Conservation (phyloP, 768 basidiomycete species). For the Hypholoma sublateritium region DNA sequence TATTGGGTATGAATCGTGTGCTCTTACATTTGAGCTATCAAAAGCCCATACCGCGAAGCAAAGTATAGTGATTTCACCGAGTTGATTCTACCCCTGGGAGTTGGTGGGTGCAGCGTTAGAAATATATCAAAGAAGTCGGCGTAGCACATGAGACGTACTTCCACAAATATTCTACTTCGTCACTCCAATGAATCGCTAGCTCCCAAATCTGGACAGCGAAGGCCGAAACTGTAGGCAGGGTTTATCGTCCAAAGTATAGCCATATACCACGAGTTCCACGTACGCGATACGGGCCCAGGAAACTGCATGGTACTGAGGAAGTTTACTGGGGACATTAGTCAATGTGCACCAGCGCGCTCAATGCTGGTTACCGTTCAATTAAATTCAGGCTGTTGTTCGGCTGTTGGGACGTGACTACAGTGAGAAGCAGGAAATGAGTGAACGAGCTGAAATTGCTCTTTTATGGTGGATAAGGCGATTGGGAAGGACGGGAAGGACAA, state of each 20-base stretch:
- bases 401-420: no score
- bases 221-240: slow-evolving; percentile 15
- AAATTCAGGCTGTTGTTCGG: no score
- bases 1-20: background rate
- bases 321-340: no score
- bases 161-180: slow-evolving; percentile 23
- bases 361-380: no score
- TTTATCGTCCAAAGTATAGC: background rate
- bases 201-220: slow-evolving; percentile 21
- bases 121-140: background rate
- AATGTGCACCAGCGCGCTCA: no score
- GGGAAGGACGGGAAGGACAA: no score
- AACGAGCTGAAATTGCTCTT: no score
- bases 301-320: no score
- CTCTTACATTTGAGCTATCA: slow-evolving; percentile 20
- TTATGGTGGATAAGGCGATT: no score
- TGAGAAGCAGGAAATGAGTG: no score
- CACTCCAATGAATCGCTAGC: slow-evolving; percentile 9
- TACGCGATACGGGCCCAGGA: background rate
- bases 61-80: slow-evolving; percentile 17
- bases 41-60: slow-evolving; percentile 16
- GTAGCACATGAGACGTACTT: slow-evolving; percentile 5
- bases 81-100: slow-evolving; percentile 10
- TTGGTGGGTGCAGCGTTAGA: no score
- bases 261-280: background rate